A percentile compares a stretch with the other conserved stretches of the same genome.
Evolutionary conservation across 495 filamentous ascomycete genomes (phyloP).

Genomic region (Delitschia confertaspora): DNA sequence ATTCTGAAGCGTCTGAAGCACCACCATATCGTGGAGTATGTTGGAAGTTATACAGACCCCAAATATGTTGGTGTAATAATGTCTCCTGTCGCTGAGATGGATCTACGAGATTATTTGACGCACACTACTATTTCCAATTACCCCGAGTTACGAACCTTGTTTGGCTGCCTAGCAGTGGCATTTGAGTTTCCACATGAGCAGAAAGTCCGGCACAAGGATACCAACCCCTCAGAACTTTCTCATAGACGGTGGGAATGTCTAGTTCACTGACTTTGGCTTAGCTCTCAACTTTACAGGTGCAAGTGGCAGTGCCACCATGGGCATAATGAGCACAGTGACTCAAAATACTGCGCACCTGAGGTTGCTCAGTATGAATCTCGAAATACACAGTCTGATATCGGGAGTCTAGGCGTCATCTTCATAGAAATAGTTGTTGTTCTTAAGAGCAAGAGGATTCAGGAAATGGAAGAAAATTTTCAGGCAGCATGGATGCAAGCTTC

Average conservation of each 20-base stretch:
- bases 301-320: slow-evolving; percentile 23
- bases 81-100: slow-evolving; percentile 31
- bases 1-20: slow-evolving; percentile 23
- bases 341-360: slow-evolving; percentile 32
- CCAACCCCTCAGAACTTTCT: slow-evolving; percentile 41
- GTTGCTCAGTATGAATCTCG: slow-evolving; percentile 21
- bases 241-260: slow-evolving; percentile 29
- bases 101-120: slow-evolving; percentile 22
- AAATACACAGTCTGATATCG: slow-evolving; percentile 34
- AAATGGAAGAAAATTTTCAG: slow-evolving; percentile 3
- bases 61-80: slow-evolving; percentile 33
- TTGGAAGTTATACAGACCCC: slow-evolving; percentile 34
- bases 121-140: background rate
- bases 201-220: background rate
- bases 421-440: slow-evolving; percentile 36
- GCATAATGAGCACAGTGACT: slow-evolving; percentile 14
- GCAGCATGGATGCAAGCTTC: slow-evolving; percentile 1
- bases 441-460: slow-evolving; percentile 7
- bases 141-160: background rate
- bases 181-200: background rate
- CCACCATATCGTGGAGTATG: slow-evolving; percentile 20
- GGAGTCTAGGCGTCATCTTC: slow-evolving; percentile 38
- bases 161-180: background rate
- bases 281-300: slow-evolving; percentile 28
- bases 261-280: slow-evolving; percentile 39